These are phyloP conservation scores for Pulveroboletus ravenelii DNA, from an alignment of 768 basidiomycete species.

Conservation along the genomic window DNA sequence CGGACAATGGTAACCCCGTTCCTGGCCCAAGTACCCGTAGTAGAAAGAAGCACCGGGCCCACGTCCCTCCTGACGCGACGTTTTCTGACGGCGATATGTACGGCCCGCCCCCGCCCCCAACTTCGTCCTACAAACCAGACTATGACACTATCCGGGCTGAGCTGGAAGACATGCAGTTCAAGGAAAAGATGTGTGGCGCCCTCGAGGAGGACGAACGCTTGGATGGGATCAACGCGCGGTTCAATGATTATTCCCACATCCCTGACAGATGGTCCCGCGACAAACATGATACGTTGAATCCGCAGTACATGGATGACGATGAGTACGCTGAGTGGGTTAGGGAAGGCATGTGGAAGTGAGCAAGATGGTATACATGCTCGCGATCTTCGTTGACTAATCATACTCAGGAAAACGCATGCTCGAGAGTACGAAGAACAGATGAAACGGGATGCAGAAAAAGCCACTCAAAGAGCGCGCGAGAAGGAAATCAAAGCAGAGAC, in stretches of 20 bases:
- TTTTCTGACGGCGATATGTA: conserved; percentile 8
- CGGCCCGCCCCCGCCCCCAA: conserved; percentile 23
- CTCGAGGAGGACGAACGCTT: conserved; percentile 69
- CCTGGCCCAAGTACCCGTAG: conserved; percentile 7
- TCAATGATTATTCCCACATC: conserved; percentile 68
- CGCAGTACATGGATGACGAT: conserved; percentile 69
- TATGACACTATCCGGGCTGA: conserved; percentile 48
- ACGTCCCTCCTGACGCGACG: background rate
- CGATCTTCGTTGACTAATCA: conserved; percentile 1
- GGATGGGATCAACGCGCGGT: conserved; percentile 54
- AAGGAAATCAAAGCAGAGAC: conserved; percentile 54
- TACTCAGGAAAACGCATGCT: conserved; percentile 58
- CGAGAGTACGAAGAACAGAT: conserved; percentile 61
- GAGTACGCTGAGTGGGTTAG: conserved; percentile 87
- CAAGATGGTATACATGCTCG: conserved; percentile 4
- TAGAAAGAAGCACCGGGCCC: background rate
- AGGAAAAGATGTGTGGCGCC: conserved; percentile 69
- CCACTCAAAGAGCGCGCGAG: conserved; percentile 49
- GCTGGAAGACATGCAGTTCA: conserved; percentile 61
- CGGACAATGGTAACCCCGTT: background rate
- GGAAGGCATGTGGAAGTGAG: conserved; percentile 78
- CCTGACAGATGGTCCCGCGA: conserved; percentile 62
- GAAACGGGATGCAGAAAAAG: conserved; percentile 49
- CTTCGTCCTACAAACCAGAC: conserved; percentile 33
- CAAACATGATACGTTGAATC: conserved; percentile 39